A percentile compares a stretch with the other conserved stretches of the same genome.
These are phyloP conservation scores for Salix viminalis DNA, from an alignment of 345 rosid genomes.

Conservation along the genomic window DNA sequence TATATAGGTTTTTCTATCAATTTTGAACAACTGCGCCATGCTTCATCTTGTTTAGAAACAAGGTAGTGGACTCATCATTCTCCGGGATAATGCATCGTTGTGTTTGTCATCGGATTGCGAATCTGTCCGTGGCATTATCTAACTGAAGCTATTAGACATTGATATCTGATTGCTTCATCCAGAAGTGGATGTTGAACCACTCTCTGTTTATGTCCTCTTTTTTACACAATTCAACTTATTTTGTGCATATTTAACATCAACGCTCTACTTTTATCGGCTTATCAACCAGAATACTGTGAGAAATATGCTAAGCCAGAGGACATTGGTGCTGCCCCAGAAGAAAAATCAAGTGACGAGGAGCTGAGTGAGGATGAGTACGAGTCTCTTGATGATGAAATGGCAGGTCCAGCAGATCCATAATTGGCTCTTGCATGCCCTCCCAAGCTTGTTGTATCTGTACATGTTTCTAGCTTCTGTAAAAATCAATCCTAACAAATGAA, in stretches of 20 bases:
- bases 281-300: constrained; percentile 45
- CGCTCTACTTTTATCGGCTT: constrained; percentile 4
- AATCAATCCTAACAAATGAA: constrained; percentile 4
- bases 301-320: constrained; percentile 63
- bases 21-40: not conserved
- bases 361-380: constrained; percentile 42
- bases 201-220: not conserved
- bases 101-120: not conserved
- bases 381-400: constrained; percentile 46
- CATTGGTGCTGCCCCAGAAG: constrained; percentile 36
- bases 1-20: not conserved
- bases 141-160: not conserved
- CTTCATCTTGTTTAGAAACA: not conserved
- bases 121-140: not conserved
- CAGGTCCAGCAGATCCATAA: constrained; percentile 52
- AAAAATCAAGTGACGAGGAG: constrained; percentile 44
- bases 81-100: not conserved
- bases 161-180: not conserved
- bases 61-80: not conserved
- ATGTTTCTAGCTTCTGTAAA: constrained; percentile 12
- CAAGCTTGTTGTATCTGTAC: constrained; percentile 14
- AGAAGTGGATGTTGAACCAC: not conserved
- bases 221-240: not conserved
- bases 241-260: not conserved
- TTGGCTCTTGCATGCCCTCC: not conserved